Evolutionary conservation across 192 early-diverging fungal species (phyloP).

Genomic region (Rhizoclosmatium sp.): DNA sequence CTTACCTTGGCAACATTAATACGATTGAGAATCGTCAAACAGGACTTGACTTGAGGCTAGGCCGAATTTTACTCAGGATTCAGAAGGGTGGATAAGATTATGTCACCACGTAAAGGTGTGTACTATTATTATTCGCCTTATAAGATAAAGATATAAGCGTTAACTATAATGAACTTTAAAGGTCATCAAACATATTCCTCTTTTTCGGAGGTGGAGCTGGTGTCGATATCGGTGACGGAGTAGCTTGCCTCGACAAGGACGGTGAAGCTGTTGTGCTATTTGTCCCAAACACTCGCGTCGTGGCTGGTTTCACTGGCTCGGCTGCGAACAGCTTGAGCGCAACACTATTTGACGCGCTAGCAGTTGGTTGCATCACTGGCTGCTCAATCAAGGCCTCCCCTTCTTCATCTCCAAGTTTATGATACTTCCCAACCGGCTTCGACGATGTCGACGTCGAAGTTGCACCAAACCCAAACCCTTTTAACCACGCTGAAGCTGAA

Average conservation of each 20-base stretch:
- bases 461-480: conserved; percentile 21
- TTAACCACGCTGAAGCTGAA: background rate
- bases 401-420: conserved; percentile 12
- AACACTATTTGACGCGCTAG: background rate
- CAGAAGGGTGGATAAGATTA: too few relatives aligned
- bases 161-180: background rate
- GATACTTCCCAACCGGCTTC: conserved; percentile 18
- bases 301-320: background rate
- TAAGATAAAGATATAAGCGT: too few relatives aligned
- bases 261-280: background rate
- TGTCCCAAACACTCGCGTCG: background rate
- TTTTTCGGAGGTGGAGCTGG: conserved; percentile 1
- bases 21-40: too few relatives aligned
- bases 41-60: conserved; percentile 1
- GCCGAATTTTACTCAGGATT: conserved; percentile 4
- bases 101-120: too few relatives aligned
- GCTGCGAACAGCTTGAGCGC: background rate
- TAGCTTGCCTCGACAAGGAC: background rate
- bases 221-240: background rate
- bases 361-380: background rate
- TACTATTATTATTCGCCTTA: too few relatives aligned
- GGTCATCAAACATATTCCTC: conserved; percentile 33
- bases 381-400: background rate
- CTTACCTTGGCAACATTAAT: too few relatives aligned
- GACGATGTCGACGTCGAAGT: background rate